Conservation (phyloP, 2,329 filamentous ascomycete species). For the Pseudogymnoascus sp. region DNA sequence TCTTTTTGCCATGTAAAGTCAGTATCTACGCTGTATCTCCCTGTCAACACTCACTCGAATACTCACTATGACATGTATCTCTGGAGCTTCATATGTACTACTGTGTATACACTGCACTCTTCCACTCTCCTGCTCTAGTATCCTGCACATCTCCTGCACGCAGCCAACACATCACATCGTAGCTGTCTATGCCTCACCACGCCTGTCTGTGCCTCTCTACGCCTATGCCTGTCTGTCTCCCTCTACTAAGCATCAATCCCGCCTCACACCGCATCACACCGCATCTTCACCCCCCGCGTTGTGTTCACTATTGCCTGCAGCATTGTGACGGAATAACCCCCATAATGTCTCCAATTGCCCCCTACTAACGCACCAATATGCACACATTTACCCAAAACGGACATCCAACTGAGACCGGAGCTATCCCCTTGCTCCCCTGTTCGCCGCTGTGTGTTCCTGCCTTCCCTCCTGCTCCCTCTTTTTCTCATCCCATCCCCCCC, state of each 20-base stretch:
- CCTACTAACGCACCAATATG: not conserved
- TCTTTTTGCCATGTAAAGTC: not conserved
- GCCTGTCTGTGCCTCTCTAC: not conserved
- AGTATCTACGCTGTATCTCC: not conserved
- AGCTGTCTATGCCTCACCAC: not conserved
- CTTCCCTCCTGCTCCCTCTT: not conserved
- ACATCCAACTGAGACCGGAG: not conserved
- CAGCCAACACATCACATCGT: not conserved
- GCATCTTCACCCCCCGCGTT: not conserved
- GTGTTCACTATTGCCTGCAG: not conserved
- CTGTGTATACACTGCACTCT: not conserved
- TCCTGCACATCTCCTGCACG: not conserved
- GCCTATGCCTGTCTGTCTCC: not conserved
- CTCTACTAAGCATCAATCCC: not conserved
- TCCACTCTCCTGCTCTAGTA: not conserved
- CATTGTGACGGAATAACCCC: not conserved
- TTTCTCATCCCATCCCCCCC: not conserved
- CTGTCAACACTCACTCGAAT: not conserved
- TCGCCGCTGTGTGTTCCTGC: not conserved
- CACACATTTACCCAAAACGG: not conserved
- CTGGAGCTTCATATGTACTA: not conserved
- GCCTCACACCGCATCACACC: constrained; percentile 1
- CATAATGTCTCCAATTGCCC: not conserved
- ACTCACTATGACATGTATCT: not conserved
- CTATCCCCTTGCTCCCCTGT: not conserved